phyloP scores from a whole-genome alignment of 805 yeast species.

The Candida methanosorbosa region DNA sequence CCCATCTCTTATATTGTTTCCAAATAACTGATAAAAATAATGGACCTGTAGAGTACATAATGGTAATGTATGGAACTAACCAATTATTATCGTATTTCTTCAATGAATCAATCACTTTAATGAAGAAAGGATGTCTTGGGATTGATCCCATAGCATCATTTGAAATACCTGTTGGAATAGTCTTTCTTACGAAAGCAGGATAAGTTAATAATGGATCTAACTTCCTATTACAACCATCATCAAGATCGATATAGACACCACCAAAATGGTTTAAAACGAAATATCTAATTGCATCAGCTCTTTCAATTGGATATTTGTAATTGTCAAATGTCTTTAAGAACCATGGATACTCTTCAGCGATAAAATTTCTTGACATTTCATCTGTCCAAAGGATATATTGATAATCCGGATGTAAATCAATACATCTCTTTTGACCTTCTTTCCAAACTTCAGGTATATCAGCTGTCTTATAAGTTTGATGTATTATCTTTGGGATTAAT shows the following conservation, averaged over 20 bases:
- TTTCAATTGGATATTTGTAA: slow-evolving; percentile 72
- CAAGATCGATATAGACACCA: slow-evolving; percentile 85
- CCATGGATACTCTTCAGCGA: slow-evolving; percentile 78
- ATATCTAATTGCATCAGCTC: slow-evolving; percentile 89
- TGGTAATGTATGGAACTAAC: slow-evolving; percentile 81
- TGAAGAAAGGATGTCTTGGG: slow-evolving; percentile 80
- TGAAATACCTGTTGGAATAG: slow-evolving; percentile 84
- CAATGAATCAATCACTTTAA: slow-evolving; percentile 57
- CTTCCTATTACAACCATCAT: slow-evolving; percentile 75
- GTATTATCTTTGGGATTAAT: slow-evolving; percentile 82
- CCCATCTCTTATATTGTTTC: slow-evolving; percentile 82
- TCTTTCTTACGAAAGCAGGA: slow-evolving; percentile 82
- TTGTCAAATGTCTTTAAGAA: slow-evolving; percentile 69
- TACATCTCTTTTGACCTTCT: slow-evolving; percentile 67
- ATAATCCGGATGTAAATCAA: slow-evolving; percentile 78
- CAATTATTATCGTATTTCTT: slow-evolving; percentile 62
- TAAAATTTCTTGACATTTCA: slow-evolving; percentile 69
- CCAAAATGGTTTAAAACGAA: slow-evolving; percentile 79
- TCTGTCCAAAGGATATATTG: slow-evolving; percentile 90
- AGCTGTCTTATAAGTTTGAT: slow-evolving; percentile 81
- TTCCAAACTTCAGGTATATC: slow-evolving; percentile 78
- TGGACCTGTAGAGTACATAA: slow-evolving; percentile 93
- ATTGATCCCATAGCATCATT: slow-evolving; percentile 90
- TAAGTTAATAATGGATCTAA: slow-evolving; percentile 75
- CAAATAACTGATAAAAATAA: slow-evolving; percentile 77